Conservation (phyloP, 306 rosid species). For the Parietaria judaica region DNA sequence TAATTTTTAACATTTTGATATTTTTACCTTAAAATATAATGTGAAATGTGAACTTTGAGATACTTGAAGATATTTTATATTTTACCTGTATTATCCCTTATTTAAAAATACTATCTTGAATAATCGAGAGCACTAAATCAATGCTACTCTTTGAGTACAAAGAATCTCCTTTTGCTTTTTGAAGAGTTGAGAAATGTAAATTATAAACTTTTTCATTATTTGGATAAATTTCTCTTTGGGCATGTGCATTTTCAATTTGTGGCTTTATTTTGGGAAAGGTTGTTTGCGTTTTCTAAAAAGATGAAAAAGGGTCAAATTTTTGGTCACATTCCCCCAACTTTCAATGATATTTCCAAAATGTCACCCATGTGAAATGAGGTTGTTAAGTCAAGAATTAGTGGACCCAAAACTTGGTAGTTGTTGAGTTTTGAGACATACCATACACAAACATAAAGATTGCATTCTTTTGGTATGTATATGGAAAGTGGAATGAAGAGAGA, state of each 20-base stretch:
- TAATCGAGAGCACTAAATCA: not conserved
- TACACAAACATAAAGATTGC: constrained; percentile 3
- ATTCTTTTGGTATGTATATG: not conserved
- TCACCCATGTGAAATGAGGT: constrained; percentile 7
- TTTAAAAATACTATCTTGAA: too few species aligned
- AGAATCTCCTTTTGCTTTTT: constrained; percentile 1
- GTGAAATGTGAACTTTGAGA: too few species aligned
- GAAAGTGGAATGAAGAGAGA: not conserved
- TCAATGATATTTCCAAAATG: not conserved
- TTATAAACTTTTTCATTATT: not conserved
- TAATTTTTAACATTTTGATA: too few species aligned
- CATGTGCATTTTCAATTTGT: not conserved
- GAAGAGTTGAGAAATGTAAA: not conserved
- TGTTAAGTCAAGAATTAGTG: not conserved
- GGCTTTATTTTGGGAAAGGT: not conserved
- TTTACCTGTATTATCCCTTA: too few species aligned
- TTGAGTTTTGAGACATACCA: not conserved
- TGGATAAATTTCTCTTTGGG: not conserved
- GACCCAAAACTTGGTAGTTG: constrained; percentile 11
- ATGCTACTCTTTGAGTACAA: not conserved
- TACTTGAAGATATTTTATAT: too few species aligned
- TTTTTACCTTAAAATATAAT: too few species aligned
- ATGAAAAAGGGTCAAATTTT: not conserved
- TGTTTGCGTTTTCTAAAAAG: not conserved
- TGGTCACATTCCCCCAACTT: not conserved